Evolutionary conservation across 345 rosid species (phyloP), one percentile per base, ranked within the genome.

Genomic region (Salix brachista): DNA sequence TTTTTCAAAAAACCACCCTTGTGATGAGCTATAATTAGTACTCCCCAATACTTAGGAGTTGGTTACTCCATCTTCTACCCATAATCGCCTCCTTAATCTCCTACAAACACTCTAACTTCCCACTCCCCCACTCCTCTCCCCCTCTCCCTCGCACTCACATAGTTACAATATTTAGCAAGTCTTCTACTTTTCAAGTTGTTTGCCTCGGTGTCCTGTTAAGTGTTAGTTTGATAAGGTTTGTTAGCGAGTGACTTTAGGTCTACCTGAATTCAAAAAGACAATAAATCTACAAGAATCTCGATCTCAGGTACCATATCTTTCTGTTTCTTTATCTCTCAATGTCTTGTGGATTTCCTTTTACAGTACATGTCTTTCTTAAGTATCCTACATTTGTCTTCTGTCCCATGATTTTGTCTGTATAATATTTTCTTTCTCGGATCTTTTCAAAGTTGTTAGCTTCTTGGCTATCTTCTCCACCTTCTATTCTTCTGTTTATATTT

Each of bases 211-310:
- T 25, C 17, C n/a, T 44, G 60, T 70, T 13, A 28, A 12, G 19
- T 48, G 34, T 70, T 71, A 30, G 61, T 19, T 71, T 54, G 65
- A 52, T 52, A 52, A 71, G 74, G 44, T 71, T 56, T 37, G 76
- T 73, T 61, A 4, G 9, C 0, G 41, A 21, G 54, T 25, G 25
- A 73, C 76, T 50, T 39, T 4, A 41, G 64, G 76, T 73, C 68
- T 73, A 37, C 76, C 62, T 39, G 21, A 14, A 25, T 61, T 73
- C 56, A 61, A 41, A 62, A 39, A 5, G 56, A 72, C 75, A 72
- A 5, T 37, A 42, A 9, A 72, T 72, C 67, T 37, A 70, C 60
- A 68, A 68, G 48, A 41, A 68, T 68, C 12, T 68, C 23, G 8
- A 34, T 42, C 18, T 41, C 66, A 62, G 69, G 69, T 69, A 66